These are phyloP conservation scores for Verruconis gallopava DNA, from an alignment of 2,329 filamentous ascomycete species.

Conservation along the genomic window DNA sequence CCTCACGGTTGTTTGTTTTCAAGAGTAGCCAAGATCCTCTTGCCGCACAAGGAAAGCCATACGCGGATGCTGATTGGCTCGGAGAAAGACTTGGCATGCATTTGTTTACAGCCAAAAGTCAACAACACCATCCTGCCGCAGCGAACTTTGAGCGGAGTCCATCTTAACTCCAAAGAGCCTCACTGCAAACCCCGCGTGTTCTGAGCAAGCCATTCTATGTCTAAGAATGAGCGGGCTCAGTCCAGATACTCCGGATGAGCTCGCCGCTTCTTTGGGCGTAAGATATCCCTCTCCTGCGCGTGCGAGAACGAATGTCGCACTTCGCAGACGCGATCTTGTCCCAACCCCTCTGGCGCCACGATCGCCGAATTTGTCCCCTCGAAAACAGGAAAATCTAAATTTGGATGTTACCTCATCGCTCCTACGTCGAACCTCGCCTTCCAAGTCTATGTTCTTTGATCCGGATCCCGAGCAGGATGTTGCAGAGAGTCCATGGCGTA, in stretches of 20 bases:
- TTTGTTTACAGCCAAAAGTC: too few relatives aligned
- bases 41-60: too few relatives aligned
- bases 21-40: too few relatives aligned
- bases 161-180: too few relatives aligned
- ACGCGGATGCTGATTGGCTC: too few relatives aligned
- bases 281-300: constrained; percentile 3
- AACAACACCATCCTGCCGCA: too few relatives aligned
- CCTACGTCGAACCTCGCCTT: constrained; percentile 23
- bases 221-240: too few relatives aligned
- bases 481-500: constrained; percentile 33
- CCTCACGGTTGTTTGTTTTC: too few relatives aligned
- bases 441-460: constrained; percentile 31
- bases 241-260: constrained; percentile 3
- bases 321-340: background rate
- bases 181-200: too few relatives aligned
- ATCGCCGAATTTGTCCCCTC: constrained; percentile 19
- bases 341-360: constrained; percentile 17
- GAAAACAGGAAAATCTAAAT: constrained; percentile 11
- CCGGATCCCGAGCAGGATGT: constrained; percentile 21
- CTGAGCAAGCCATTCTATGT: too few relatives aligned
- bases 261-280: constrained; percentile 2
- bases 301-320: constrained; percentile 12
- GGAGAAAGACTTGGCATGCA: too few relatives aligned
- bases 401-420: constrained; percentile 13
- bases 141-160: too few relatives aligned